phyloP scores from a whole-genome alignment of 805 yeast genomes.

The Wickerhamiella brachini region DNA sequence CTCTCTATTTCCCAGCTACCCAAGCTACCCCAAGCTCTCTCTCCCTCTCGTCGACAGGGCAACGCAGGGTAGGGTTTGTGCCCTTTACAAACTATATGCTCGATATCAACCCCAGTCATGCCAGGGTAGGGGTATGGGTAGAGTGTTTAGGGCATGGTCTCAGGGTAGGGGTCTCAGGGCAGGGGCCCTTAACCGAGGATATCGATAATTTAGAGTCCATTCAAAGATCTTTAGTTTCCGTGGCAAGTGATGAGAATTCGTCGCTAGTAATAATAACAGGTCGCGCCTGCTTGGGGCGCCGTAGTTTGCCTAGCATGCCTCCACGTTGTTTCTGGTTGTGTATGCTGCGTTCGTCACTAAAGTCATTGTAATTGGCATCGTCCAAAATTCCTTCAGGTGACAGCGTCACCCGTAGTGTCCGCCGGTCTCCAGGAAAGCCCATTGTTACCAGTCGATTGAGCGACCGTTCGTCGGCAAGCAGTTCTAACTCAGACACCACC shows the following conservation, averaged over 20 bases:
- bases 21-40: no score
- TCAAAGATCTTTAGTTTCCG: no score
- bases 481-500: not conserved
- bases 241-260: not conserved
- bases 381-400: not conserved
- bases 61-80: no score
- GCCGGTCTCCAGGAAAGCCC: not conserved
- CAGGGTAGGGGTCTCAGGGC: no score
- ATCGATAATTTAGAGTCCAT: no score
- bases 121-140: no score
- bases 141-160: no score
- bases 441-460: not conserved
- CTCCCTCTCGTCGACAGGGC: no score
- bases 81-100: no score
- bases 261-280: not conserved
- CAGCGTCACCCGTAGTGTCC: constrained; percentile 1
- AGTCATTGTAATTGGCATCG: not conserved
- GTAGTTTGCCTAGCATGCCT: not conserved
- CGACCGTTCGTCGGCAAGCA: not conserved
- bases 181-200: no score
- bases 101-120: no score
- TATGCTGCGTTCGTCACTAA: not conserved
- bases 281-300: not conserved
- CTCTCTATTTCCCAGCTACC: no score
- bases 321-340: not conserved